Evolutionary conservation across 768 basidiomycete species (phyloP), one percentile per base, ranked within the genome.

Genomic region (Podaxis mareebaensis): DNA sequence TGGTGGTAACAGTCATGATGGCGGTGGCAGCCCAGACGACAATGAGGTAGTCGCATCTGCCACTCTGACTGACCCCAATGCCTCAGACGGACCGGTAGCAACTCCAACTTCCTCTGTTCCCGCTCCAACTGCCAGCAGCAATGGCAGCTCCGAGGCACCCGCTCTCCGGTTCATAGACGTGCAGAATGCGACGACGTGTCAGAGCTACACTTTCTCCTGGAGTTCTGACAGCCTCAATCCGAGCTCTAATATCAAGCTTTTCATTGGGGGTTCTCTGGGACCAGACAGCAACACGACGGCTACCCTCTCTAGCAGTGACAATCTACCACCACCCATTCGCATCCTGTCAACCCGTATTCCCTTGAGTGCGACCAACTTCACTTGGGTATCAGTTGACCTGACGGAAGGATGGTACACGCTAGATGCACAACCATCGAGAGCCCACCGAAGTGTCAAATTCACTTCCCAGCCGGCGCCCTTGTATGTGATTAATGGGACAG

Each of bases 341-440:
- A 70, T 67, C 28, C 58, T 78, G 7, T 65, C 73, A 13, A 72
- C 70, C 13, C 65, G 71, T 55, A 60, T 72, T 22, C 63, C 71
- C 3, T 67, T 74, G 6, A 66, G 68, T 24, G 67, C 69, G 1
- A 53, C 69, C 12, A 53, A 30, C 22, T 71, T 70, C 61, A 64
- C 60, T 28, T 78, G 77, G 77, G 20, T 59, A 24, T 60, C 68
- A 3, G 76, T 78, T 12, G 72, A 77, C 57, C 72, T 77, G 13
- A 65, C 67, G n/a, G 67, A 67, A 44, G 78, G 78, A 36, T 69
- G 70, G 69, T 78, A 79, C 61, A 67, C 66, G 28, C 60, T 61
- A 15, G 10, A 15, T 8, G 53, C 53, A 20, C 54, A 26, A 22
- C 3, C 22, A 3, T 39, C 70, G 67, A 11, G 62, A 69, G 48